Evolutionary conservation across 1,284 basidiomycete genomes (phyloP).

Genomic region (Pisolithus thermaeus): DNA sequence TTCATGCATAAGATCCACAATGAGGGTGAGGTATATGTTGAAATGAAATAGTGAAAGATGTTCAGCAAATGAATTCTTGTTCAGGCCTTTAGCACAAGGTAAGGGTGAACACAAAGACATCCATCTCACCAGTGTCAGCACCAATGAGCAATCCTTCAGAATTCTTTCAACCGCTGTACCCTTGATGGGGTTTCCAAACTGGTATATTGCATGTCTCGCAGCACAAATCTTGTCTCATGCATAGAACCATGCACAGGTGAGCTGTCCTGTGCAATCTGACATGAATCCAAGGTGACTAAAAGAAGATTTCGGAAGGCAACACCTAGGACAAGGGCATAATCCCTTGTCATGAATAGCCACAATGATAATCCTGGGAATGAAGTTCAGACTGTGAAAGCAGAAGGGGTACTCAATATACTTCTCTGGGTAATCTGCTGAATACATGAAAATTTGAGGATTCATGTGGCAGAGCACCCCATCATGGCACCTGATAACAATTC

Average conservation of each 20-base stretch:
- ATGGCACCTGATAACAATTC: conserved; percentile 23
- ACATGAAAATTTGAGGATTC: conserved; percentile 28
- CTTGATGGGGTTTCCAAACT: conserved; percentile 7
- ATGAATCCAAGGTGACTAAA: conserved; percentile 2
- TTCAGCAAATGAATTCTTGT: conserved; percentile 8
- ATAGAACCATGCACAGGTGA: neutral
- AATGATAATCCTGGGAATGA: conserved; percentile 12
- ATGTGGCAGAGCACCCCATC: conserved; percentile 21
- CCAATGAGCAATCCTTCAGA: conserved; percentile 10
- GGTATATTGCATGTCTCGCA: conserved; percentile 13
- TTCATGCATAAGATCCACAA: conserved; percentile 21
- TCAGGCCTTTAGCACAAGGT: neutral
- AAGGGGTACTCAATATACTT: conserved; percentile 10
- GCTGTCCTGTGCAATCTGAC: neutral
- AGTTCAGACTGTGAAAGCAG: neutral
- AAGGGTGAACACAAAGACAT: neutral
- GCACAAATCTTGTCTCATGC: neutral
- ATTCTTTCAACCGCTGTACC: conserved; percentile 5
- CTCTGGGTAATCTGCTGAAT: conserved; percentile 27
- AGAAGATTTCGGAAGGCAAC: conserved; percentile 3
- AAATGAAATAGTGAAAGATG: conserved; percentile 7
- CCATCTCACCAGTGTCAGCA: conserved; percentile 11
- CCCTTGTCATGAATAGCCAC: conserved; percentile 11
- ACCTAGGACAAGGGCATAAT: conserved; percentile 12
- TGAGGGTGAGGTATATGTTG: conserved; percentile 10